Percentiles rank a stretch among this genome's conserved stretches.
phyloP scores from a whole-genome alignment of 2,329 filamentous ascomycete genomes.

The Nothophaeocryptopus gaeumannii region DNA sequence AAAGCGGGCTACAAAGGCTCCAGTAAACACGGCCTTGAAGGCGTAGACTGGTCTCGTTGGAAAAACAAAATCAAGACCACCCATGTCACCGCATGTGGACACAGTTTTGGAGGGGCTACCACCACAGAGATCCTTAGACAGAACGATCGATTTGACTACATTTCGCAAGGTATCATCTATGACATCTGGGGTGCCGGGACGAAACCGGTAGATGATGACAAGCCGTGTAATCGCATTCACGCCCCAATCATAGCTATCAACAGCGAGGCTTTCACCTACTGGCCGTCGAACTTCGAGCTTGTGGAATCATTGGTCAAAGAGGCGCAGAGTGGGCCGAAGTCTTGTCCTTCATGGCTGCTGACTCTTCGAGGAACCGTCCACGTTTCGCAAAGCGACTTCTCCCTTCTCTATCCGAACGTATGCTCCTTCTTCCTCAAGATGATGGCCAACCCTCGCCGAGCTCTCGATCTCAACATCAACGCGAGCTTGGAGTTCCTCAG shows the following conservation, averaged over 20 bases:
- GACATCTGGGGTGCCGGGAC: conserved; percentile 61
- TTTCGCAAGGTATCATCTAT: conserved; percentile 64
- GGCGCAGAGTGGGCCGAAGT: conserved; percentile 42
- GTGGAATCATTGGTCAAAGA: conserved; percentile 58
- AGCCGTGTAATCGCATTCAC: conserved; percentile 45
- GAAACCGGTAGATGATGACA: conserved; percentile 41
- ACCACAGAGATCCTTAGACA: conserved; percentile 59
- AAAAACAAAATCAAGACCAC: conserved; percentile 54
- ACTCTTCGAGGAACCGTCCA: conserved; percentile 61
- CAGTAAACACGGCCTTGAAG: conserved; percentile 57
- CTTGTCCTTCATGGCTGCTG: conserved; percentile 45
- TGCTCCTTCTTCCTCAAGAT: conserved; percentile 60
- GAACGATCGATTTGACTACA: conserved; percentile 53
- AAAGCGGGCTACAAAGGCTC: conserved; percentile 58
- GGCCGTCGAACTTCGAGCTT: conserved; percentile 61
- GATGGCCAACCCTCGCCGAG: conserved; percentile 61
- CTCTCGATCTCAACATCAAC: conserved; percentile 62
- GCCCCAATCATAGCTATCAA: conserved; percentile 63
- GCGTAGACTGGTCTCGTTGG: conserved; percentile 58
- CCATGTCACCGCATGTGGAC: conserved; percentile 61
- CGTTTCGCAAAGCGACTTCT: conserved; percentile 65
- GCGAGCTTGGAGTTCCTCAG: conserved; percentile 62
- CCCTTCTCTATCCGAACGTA: conserved; percentile 59
- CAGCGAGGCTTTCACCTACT: conserved; percentile 68
- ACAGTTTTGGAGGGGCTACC: conserved; percentile 66